Evolutionary conservation across 805 yeast genomes (phyloP), one percentile per base, ranked within the genome.

Genomic region (Debaryomyces maramus): DNA sequence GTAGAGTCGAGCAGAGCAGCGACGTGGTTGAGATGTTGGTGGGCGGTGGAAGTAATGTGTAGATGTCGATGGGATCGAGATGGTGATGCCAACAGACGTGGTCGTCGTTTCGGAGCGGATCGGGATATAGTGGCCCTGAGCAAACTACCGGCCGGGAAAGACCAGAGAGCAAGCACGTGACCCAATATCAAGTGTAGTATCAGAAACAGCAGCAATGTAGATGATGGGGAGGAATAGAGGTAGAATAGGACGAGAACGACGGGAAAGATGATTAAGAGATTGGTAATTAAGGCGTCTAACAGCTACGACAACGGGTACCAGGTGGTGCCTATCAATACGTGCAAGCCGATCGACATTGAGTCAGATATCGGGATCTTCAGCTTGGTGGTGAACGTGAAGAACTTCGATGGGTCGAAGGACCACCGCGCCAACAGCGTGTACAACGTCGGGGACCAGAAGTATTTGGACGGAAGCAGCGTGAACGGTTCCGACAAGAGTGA

Each of bases 241-340:
- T 11, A 9, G 26, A 23, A 9, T 23, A 11, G 10, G 9, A 23
- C 26, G 11, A 23, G 26, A 23, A 11, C 26, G n/a, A 11, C 10
- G 14, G 32, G 14, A 28, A 20, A 20, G 5, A 52, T 53, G 44
- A 51, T 50, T 11, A 67, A 67, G 45, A 45, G 70, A 40, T 53
- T 70, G 39, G 44, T 60, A 10, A 61, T 70, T 15, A 58, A 51
- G 21, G 71, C 63, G 1, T 44, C 68, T 6, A 49, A 56, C 16
- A 43, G 41, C 23, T 64, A 63, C 37, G 56, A 55, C 11, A 52
- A 45, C 8, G 45, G 50, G 3, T 52, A 48, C 31, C 52, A 53
- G 32, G 44, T 60, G 3, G 72, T 76, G 1, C 73, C 78, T 0
- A 70, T 78, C 10, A 77, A 77, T 46, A 55, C 74, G 1, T 63